These are phyloP conservation scores for Coemansia sp. DNA, from an alignment of 192 early-diverging fungal species.

Conservation along the genomic window DNA sequence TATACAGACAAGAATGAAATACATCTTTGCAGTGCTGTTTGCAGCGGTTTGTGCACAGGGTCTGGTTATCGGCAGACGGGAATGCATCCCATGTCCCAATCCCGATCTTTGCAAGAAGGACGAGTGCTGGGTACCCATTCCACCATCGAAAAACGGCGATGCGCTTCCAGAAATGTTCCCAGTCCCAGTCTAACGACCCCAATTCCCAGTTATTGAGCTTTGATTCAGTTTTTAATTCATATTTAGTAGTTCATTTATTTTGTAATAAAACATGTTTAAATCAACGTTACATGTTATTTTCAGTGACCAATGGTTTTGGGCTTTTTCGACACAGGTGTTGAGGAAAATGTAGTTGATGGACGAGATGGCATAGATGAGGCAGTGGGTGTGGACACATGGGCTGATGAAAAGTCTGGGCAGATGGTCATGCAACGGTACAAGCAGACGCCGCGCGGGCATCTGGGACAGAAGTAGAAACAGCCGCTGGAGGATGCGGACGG, in stretches of 20 bases:
- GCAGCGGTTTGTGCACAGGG: conserved; percentile 4
- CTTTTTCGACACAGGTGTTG: background rate
- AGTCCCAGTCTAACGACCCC: background rate
- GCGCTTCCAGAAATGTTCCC: background rate
- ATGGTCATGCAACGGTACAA: conserved; percentile 44
- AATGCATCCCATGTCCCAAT: conserved; percentile 44
- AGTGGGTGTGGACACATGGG: background rate
- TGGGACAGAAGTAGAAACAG: conserved; percentile 45
- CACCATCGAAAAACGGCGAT: conserved; percentile 25
- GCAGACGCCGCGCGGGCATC: conserved; percentile 36
- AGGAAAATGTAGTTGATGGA: background rate
- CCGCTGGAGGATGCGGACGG: conserved; percentile 4
- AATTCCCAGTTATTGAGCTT: too few relatives aligned
- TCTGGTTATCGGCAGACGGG: conserved; percentile 15
- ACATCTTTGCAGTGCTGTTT: background rate
- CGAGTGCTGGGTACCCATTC: conserved; percentile 48
- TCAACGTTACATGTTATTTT: too few relatives aligned
- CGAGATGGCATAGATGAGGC: background rate
- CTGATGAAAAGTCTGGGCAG: conserved; percentile 23
- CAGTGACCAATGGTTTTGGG: background rate
- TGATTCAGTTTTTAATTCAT: too few relatives aligned
- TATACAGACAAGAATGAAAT: background rate
- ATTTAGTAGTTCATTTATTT: background rate
- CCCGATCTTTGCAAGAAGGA: conserved; percentile 34
- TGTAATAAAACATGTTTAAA: background rate